Evolutionary conservation across 768 basidiomycete species (phyloP).

Genomic region (Leccinum sublutescens): DNA sequence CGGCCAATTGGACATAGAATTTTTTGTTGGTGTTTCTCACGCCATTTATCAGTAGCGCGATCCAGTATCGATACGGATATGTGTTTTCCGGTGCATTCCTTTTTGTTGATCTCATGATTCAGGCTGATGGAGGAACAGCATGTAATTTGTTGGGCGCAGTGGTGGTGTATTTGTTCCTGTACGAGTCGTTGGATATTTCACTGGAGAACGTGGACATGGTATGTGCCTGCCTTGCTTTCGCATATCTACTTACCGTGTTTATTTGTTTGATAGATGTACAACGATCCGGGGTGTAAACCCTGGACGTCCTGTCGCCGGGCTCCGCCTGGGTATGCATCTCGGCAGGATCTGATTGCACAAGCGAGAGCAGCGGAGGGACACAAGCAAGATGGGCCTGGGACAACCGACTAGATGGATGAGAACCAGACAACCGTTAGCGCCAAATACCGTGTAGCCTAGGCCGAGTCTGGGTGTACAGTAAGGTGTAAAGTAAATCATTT

Average conservation of each 20-base stretch:
- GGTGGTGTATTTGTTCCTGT: too few species aligned
- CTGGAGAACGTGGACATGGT: too few species aligned
- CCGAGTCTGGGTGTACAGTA: too few species aligned
- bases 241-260: too few species aligned
- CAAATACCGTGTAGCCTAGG: too few species aligned
- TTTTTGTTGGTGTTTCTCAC: slow-evolving; percentile 77
- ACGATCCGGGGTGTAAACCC: slow-evolving; percentile 50
- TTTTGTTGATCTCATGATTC: not conserved
- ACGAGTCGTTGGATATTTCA: too few species aligned
- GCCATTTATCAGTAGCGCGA: slow-evolving; percentile 61
- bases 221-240: too few species aligned
- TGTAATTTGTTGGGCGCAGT: too few species aligned
- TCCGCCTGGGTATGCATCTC: slow-evolving; percentile 50
- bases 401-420: too few species aligned
- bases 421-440: too few species aligned
- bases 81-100: slow-evolving; percentile 50
- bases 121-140: slow-evolving; percentile 27
- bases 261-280: slow-evolving; percentile 34
- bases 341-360: slow-evolving; percentile 46
- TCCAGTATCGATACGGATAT: slow-evolving; percentile 35
- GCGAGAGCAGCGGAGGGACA: slow-evolving; percentile 37
- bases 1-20: slow-evolving; percentile 69
- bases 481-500: too few species aligned
- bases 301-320: slow-evolving; percentile 65
- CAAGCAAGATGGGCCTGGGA: not conserved